These are phyloP conservation scores for Alternaria infectoria DNA, from an alignment of 2,329 filamentous ascomycete genomes.

Conservation along the genomic window DNA sequence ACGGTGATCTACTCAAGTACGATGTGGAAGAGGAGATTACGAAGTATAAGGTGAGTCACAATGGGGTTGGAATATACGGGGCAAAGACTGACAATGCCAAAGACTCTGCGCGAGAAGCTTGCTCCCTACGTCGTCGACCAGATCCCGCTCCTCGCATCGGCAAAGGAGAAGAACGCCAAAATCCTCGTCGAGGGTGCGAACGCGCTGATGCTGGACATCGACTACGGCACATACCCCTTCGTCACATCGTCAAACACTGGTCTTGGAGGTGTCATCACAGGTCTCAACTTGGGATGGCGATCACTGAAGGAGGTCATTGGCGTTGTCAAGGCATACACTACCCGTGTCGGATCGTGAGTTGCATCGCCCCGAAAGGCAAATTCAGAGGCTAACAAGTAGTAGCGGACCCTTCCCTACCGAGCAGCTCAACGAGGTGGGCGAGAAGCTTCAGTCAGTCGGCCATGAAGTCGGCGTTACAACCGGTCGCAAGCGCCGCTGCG, in stretches of 20 bases:
- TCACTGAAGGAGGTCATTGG: constrained; percentile 68
- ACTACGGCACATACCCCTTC: constrained; percentile 63
- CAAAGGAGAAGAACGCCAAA: constrained; percentile 63
- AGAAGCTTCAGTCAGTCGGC: constrained; percentile 63
- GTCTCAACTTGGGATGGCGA: constrained; percentile 66
- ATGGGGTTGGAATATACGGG: not conserved
- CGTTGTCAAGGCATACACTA: constrained; percentile 73
- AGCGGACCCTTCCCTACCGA: constrained; percentile 73
- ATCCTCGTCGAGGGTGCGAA: constrained; percentile 75
- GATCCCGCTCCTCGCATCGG: constrained; percentile 67
- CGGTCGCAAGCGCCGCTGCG: constrained; percentile 66
- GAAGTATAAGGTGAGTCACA: constrained; percentile 59
- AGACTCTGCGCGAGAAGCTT: constrained; percentile 63
- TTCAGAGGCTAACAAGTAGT: constrained; percentile 36
- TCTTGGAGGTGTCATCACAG: constrained; percentile 67
- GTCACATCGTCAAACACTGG: constrained; percentile 67
- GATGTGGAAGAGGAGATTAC: constrained; percentile 73
- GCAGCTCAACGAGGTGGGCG: constrained; percentile 63
- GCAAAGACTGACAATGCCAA: not conserved
- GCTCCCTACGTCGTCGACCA: constrained; percentile 70
- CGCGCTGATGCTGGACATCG: constrained; percentile 71
- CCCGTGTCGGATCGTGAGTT: constrained; percentile 57
- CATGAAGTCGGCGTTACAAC: constrained; percentile 64
- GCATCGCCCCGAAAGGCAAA: not conserved
- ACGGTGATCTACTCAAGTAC: constrained; percentile 69